Percentiles rank a stretch among this genome's conserved stretches.
Evolutionary conservation across 2,329 filamentous ascomycete species (phyloP).

Genomic region (Penicillium sclerotigenum): DNA sequence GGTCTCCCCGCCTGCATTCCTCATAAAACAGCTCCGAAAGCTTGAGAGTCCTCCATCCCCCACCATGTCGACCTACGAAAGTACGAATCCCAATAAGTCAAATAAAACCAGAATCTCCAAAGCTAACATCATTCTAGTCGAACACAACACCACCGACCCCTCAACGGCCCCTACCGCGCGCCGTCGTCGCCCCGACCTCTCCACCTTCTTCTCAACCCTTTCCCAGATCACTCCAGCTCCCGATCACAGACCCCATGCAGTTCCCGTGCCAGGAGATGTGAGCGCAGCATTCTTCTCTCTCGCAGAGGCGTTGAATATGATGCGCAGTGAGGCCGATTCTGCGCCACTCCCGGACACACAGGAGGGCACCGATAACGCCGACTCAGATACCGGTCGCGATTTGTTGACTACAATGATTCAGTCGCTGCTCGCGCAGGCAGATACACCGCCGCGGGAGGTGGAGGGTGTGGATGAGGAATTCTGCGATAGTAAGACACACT

Average conservation of each 20-base stretch:
- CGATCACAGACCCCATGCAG: slow-evolving; percentile 54
- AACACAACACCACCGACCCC: slow-evolving; percentile 41
- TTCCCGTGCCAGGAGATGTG: slow-evolving; percentile 60
- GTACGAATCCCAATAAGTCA: slow-evolving; percentile 17
- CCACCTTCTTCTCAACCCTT: slow-evolving; percentile 62
- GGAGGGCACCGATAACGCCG: slow-evolving; percentile 17
- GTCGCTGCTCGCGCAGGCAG: slow-evolving; percentile 53
- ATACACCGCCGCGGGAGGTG: slow-evolving; percentile 58
- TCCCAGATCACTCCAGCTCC: slow-evolving; percentile 54
- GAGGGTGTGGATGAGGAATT: slow-evolving; percentile 62
- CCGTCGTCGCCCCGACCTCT: slow-evolving; percentile 60
- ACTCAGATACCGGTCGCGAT: slow-evolving; percentile 37
- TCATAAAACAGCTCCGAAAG: slow-evolving; percentile 6
- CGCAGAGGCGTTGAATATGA: slow-evolving; percentile 59
- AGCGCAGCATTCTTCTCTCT: slow-evolving; percentile 58
- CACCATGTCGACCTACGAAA: slow-evolving; percentile 45
- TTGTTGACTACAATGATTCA: slow-evolving; percentile 56
- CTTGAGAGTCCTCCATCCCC: slow-evolving; percentile 3
- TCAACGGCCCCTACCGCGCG: slow-evolving; percentile 28
- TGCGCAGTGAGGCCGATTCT: slow-evolving; percentile 49
- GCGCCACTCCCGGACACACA: slow-evolving; percentile 36
- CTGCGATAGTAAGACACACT: slow-evolving; percentile 45
- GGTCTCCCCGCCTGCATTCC: slow-evolving; percentile 7
- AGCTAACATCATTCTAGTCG: slow-evolving; percentile 32
- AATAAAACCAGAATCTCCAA: background rate